Evolutionary conservation across 306 rosid genomes (phyloP).

Genomic region (Urtica urens): DNA sequence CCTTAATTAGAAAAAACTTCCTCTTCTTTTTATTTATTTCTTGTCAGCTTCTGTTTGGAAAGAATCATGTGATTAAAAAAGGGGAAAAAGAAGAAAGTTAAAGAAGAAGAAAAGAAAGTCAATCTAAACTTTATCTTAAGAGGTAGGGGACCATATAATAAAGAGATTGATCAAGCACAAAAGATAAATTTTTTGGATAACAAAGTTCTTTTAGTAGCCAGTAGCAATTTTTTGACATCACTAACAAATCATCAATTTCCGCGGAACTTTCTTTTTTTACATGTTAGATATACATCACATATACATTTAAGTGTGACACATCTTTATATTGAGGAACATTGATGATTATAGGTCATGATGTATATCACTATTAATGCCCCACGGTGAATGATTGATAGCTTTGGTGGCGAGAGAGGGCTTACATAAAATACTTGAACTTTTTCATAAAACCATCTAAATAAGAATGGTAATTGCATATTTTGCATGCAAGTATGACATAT

Average conservation of each 20-base stretch:
- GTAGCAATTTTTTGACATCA: not conserved
- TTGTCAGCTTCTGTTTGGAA: slow-evolving; percentile 3
- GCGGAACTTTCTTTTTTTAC: too few relatives aligned
- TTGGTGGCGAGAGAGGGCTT: not conserved
- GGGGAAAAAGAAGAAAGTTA: not conserved
- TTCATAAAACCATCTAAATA: not conserved
- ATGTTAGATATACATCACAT: not conserved
- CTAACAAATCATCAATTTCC: too few relatives aligned
- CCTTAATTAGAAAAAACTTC: not conserved
- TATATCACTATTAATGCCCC: not conserved
- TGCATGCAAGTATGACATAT: too few relatives aligned
- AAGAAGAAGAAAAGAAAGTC: not conserved
- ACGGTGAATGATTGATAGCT: not conserved
- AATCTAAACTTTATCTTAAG: not conserved
- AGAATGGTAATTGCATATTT: not conserved
- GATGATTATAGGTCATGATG: not conserved
- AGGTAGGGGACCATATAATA: not conserved
- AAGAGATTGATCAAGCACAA: not conserved
- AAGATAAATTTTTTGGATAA: not conserved
- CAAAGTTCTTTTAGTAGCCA: not conserved
- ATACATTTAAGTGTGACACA: not conserved
- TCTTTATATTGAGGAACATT: not conserved
- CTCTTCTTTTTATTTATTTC: not conserved
- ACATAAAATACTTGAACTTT: not conserved
- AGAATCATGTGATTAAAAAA: not conserved